These are phyloP conservation scores for Coriaria nepalensis DNA, from an alignment of 306 rosid genomes.

Conservation along the genomic window DNA sequence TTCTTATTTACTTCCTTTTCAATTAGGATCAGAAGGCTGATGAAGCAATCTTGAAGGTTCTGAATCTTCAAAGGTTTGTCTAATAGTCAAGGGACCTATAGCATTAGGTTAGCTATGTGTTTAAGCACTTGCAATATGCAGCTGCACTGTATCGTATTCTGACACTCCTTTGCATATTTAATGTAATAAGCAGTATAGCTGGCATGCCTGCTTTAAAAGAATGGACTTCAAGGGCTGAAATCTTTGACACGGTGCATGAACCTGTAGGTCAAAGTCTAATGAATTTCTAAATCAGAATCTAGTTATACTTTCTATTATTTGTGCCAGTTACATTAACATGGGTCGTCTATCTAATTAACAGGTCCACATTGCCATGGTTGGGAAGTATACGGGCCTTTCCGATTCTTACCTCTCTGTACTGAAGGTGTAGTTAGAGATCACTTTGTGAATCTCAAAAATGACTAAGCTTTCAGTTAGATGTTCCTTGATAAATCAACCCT, in stretches of 20 bases:
- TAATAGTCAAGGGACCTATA: not conserved
- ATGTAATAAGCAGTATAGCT: conserved; percentile 19
- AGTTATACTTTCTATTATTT: not conserved
- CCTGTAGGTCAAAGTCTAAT: conserved; percentile 19
- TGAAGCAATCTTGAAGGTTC: conserved; percentile 29
- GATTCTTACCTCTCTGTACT: conserved; percentile 91
- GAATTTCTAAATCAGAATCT: conserved; percentile 1
- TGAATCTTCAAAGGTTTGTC: conserved; percentile 34
- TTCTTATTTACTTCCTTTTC: conserved; percentile 5
- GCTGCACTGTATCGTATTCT: not conserved
- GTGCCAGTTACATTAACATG: conserved; percentile 1
- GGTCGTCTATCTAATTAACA: conserved; percentile 16
- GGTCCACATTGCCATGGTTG: conserved; percentile 94
- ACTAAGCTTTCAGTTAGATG: conserved; percentile 1
- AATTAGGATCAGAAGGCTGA: conserved; percentile 39
- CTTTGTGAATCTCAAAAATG: not conserved
- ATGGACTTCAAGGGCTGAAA: conserved; percentile 33
- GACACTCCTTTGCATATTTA: conserved; percentile 8
- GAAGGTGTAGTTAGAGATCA: conserved; percentile 37
- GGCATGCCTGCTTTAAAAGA: conserved; percentile 26
- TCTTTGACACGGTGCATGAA: conserved; percentile 27
- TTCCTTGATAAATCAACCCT: not conserved
- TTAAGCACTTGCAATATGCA: too few species aligned
- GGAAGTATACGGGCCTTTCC: conserved; percentile 81
- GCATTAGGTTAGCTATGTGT: too few species aligned